Base-by-base conservation (phyloP, 768 basidiomycete species). In the Trametes sanguinea region DNA sequence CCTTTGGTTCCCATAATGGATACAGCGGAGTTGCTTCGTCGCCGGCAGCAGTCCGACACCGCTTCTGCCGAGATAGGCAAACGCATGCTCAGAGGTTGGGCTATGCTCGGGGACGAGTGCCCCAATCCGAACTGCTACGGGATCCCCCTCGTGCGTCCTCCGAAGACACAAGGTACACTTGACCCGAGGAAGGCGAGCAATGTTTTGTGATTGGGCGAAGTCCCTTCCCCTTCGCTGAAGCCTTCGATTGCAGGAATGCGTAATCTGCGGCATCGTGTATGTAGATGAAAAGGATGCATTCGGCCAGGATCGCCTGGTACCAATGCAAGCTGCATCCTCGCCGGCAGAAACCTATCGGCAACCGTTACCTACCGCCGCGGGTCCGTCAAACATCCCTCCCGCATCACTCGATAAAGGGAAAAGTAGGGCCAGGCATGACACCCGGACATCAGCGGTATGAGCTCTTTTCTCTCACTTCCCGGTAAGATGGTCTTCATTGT, bases 91-190 rank as follows among this genome's bases (percentile, higher is more conserved):
- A 86, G 85, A 68, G 93, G 90, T 43, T 95, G 91, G 90, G 85
- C 93, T 0, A 91, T 95, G 89, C 79, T 95, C n/a, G 90, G 81
- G 27, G 91, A 94, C 40, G 91, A 93, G 75, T 95, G 94, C 69
- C 84, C 85, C 0, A 88, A 84, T 67, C 65, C 71, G 4, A 71
- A 75, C 27, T 95, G 94, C 69, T 88, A 85, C 73, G 92, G 92
- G 11, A 78, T 94, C 6, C 94, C 93, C n/a, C 83, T 95, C 13
- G 88, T 94, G 61, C 79, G 92, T 52, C 88, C 88, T 42, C 90
- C 91, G 17, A 89, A 83, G 71, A 65, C 77, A 14, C 83, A 83
- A 5, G 80, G 80, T 16, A 83, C 79, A 62, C 84, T 83, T 66
- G 83, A 89, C 74, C 85, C 85, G 17, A 78, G 82, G 62, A 92